These are phyloP conservation scores for Botryosphaeria dothidea DNA, from an alignment of 2,329 filamentous ascomycete species.

Conservation along the genomic window DNA sequence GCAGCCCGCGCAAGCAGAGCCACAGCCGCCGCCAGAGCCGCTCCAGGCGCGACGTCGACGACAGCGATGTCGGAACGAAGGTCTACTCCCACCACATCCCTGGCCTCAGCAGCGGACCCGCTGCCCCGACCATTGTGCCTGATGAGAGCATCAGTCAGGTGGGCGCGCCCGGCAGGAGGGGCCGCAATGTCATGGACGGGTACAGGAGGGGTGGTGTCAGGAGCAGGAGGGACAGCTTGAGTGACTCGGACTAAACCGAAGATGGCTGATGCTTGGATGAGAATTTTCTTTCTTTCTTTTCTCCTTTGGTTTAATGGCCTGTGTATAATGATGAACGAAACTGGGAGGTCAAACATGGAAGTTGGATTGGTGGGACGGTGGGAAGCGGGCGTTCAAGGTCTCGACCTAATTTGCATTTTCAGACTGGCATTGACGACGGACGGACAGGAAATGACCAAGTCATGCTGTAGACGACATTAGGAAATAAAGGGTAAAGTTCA, in stretches of 20 bases:
- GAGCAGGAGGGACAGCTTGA: slow-evolving; percentile 53
- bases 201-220: slow-evolving; percentile 44
- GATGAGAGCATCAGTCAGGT: slow-evolving; percentile 43
- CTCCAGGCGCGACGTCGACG: slow-evolving; percentile 34
- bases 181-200: slow-evolving; percentile 45
- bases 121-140: slow-evolving; percentile 34
- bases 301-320: not conserved
- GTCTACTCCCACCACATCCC: slow-evolving; percentile 60
- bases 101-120: slow-evolving; percentile 41
- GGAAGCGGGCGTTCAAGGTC: slow-evolving; percentile 5
- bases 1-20: slow-evolving; percentile 35
- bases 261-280: not conserved
- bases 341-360: not conserved
- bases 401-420: not conserved
- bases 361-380: too few relatives aligned
- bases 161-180: slow-evolving; percentile 32
- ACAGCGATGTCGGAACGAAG: slow-evolving; percentile 50
- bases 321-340: not conserved
- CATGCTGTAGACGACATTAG: not conserved
- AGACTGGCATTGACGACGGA: not conserved
- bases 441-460: not conserved
- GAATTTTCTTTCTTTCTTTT: not conserved
- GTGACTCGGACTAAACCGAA: slow-evolving; percentile 36
- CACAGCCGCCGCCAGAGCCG: slow-evolving; percentile 25
- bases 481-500: not conserved